A percentile compares a stretch with the other conserved stretches of the same genome.
These are phyloP conservation scores for Quercus variabilis DNA, from an alignment of 306 rosid species.

Conservation along the genomic window DNA sequence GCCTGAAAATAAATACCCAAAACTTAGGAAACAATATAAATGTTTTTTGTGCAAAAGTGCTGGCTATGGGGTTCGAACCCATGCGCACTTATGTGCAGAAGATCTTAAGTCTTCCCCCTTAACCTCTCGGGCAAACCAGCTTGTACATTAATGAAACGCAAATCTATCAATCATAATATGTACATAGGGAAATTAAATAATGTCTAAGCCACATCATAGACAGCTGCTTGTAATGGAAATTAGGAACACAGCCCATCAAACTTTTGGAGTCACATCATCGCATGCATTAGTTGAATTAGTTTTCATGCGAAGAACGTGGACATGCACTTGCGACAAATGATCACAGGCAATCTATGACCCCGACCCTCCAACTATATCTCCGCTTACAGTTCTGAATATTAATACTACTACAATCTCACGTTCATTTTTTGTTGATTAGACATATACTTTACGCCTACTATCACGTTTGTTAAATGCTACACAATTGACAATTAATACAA, in stretches of 20 bases:
- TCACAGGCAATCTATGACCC: conserved; percentile 37
- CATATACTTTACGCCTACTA: too few relatives aligned
- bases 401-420: too few relatives aligned
- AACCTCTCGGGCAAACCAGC: conserved; percentile 10
- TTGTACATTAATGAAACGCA: too few relatives aligned
- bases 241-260: neutral
- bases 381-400: neutral
- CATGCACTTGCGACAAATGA: neutral
- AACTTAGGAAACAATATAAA: neutral
- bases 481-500: too few relatives aligned
- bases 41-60: neutral
- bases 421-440: too few relatives aligned
- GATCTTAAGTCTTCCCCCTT: conserved; percentile 32
- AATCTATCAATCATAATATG: too few relatives aligned
- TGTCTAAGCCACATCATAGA: neutral
- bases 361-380: neutral
- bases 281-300: neutral
- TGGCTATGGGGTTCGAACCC: conserved; percentile 41
- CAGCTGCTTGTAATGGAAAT: neutral
- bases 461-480: too few relatives aligned
- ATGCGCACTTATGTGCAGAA: conserved; percentile 42
- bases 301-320: conserved; percentile 31
- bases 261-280: neutral
- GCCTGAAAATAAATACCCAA: neutral
- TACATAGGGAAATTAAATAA: neutral